Percentiles rank a stretch among this genome's conserved stretches.
These are phyloP conservation scores for Calonectria pseudoreteaudii DNA, from an alignment of 2,329 filamentous ascomycete genomes.

Conservation along the genomic window DNA sequence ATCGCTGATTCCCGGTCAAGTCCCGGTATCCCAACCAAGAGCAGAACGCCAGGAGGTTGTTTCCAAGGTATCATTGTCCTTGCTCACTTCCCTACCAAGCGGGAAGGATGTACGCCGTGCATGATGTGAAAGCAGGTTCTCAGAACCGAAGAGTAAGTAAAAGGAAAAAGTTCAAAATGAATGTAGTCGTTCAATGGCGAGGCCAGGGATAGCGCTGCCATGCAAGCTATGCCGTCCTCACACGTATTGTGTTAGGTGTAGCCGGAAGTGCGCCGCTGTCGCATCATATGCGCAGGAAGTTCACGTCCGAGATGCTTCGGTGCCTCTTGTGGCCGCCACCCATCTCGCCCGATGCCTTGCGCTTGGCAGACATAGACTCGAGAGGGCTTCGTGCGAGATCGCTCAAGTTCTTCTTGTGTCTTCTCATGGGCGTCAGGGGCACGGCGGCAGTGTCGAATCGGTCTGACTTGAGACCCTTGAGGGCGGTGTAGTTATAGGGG, in stretches of 20 bases:
- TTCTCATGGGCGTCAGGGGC: constrained; percentile 75
- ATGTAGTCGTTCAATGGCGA: constrained; percentile 42
- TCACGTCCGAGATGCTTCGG: constrained; percentile 69
- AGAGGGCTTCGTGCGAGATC: constrained; percentile 63
- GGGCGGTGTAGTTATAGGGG: constrained; percentile 69
- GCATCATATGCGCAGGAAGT: constrained; percentile 58
- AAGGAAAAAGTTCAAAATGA: constrained; percentile 32
- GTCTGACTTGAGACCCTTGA: constrained; percentile 74
- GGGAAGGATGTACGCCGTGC: constrained; percentile 34
- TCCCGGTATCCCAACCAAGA: constrained; percentile 33
- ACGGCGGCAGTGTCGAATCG: constrained; percentile 74
- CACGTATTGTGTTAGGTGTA: constrained; percentile 50
- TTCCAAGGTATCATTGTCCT: constrained; percentile 34
- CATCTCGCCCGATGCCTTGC: constrained; percentile 63
- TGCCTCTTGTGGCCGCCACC: constrained; percentile 65
- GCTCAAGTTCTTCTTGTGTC: constrained; percentile 62
- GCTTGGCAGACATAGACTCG: constrained; percentile 62
- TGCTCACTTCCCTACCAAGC: constrained; percentile 21
- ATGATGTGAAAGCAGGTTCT: constrained; percentile 36
- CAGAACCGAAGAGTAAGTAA: constrained; percentile 31
- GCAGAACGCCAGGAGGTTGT: constrained; percentile 35
- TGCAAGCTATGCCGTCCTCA: constrained; percentile 58
- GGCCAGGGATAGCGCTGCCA: constrained; percentile 56
- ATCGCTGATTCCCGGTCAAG: constrained; percentile 36
- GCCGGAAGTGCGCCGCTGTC: constrained; percentile 18